phyloP scores from a whole-genome alignment of 2,329 filamentous ascomycete genomes.

The Parastagonospora avenae region DNA sequence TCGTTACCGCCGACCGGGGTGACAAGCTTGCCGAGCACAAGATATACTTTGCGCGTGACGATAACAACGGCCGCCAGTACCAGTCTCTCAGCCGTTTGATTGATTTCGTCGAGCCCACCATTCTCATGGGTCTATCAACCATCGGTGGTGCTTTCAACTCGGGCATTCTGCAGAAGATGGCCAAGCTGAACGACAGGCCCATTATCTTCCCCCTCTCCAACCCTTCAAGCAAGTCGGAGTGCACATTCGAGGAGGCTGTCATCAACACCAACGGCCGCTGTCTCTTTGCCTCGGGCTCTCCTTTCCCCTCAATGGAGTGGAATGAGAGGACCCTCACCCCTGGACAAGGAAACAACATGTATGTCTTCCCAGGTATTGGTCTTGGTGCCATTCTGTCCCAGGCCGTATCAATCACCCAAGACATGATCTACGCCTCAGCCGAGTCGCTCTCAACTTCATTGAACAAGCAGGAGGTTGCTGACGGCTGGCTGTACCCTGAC shows the following conservation, averaged over 20 bases:
- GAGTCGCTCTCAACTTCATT: slow-evolving; percentile 79
- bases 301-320: slow-evolving; percentile 72
- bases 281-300: slow-evolving; percentile 94
- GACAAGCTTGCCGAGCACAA: slow-evolving; percentile 93
- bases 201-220: slow-evolving; percentile 89
- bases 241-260: slow-evolving; percentile 93
- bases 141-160: slow-evolving; percentile 95
- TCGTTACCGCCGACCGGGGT: slow-evolving; percentile 90
- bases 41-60: slow-evolving; percentile 68
- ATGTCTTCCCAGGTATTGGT: slow-evolving; percentile 96
- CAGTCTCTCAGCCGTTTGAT: slow-evolving; percentile 87
- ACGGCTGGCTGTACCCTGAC: slow-evolving; percentile 87
- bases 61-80: slow-evolving; percentile 70
- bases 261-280: slow-evolving; percentile 87
- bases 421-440: slow-evolving; percentile 96
- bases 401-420: slow-evolving; percentile 82
- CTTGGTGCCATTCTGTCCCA: slow-evolving; percentile 92
- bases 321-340: slow-evolving; percentile 55
- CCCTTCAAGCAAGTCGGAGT: slow-evolving; percentile 94
- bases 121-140: slow-evolving; percentile 91
- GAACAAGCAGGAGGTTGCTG: slow-evolving; percentile 78
- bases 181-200: slow-evolving; percentile 70
- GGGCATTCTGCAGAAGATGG: slow-evolving; percentile 71
- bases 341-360: slow-evolving; percentile 79
- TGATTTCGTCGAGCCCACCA: slow-evolving; percentile 92